Evolutionary conservation across 129 eudicot genomes (phyloP).

Genomic region (Chrysanthemum lavandulifolium): DNA sequence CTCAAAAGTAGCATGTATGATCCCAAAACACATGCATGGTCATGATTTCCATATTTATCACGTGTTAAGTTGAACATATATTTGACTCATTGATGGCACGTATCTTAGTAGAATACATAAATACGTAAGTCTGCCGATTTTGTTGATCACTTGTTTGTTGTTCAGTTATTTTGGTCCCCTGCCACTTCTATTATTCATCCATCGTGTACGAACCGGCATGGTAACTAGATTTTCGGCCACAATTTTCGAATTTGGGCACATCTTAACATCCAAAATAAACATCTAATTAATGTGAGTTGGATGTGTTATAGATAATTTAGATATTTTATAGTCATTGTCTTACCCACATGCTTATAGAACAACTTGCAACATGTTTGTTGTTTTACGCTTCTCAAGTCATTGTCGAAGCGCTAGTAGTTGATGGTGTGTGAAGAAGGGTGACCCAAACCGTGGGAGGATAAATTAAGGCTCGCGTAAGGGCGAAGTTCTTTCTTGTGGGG

Average conservation of each 20-base stretch:
- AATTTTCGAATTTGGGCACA: neutral
- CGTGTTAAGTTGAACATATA: conserved; percentile 4
- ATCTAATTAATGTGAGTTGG: neutral
- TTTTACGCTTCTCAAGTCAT: too few species aligned
- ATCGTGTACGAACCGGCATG: conserved; percentile 20
- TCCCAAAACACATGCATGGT: too few species aligned
- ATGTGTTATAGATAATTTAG: neutral
- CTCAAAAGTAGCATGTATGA: too few species aligned
- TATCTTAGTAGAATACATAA: neutral
- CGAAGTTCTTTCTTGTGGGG: too few species aligned
- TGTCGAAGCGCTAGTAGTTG: too few species aligned
- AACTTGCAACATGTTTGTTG: neutral
- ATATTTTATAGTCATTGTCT: too few species aligned
- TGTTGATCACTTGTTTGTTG: neutral
- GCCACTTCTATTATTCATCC: conserved; percentile 5
- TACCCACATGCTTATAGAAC: neutral
- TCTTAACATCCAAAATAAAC: conserved; percentile 16
- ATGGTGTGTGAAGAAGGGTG: too few species aligned
- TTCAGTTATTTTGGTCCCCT: conserved; percentile 20
- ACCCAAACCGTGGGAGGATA: too few species aligned
- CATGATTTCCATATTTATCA: neutral
- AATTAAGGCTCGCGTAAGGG: too few species aligned
- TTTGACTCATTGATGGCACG: conserved; percentile 20
- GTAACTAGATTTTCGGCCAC: neutral
- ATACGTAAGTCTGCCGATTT: neutral